Base-by-base conservation (phyloP, 2,329 filamentous ascomycete species). In the Cadophora malorum region DNA sequence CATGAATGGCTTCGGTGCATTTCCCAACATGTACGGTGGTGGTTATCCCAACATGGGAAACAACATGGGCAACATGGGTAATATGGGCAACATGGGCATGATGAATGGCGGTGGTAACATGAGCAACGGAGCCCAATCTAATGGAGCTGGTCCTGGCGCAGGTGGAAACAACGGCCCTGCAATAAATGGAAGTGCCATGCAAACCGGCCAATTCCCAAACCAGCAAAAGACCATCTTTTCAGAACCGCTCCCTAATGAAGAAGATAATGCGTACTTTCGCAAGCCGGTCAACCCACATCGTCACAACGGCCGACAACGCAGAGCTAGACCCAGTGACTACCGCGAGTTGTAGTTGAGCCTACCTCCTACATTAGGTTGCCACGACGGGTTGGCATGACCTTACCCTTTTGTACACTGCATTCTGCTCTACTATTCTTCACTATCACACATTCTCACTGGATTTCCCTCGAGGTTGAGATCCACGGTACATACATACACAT, bases 221-320 rank as follows among this genome's bases (percentile, higher is more conserved):
- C 87, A 89, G 74, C 86, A 88, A 74, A 79, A 78, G 71, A 78
- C 76, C 0, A 62, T 77, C 35, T 78, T 86, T 74, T 81, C 82
- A 41, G 83, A 83, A 21, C 83, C 84, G 14, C 81, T 83, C 68
- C 85, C 85, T 1, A 89, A 86, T 67, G 88, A 88, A 71, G 93
- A 96, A 66, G 94, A 97, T 67, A 93, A 94, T 69, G 92, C 96
- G 7, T 99, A 99, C 81, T 96, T 98, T 79, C 88, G 96, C 67
- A 95, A 97, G 79, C 96, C 96, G 0, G 92, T 98, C 70, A 99
- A 99, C 78, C 95, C 94, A 2, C 92, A 97, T 77, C 88, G 96
- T 62, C 92, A 96, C 77, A 91, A 94, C 79, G 93, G 94, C 76
- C 88, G 91, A 75, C 90, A 93, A 75, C 88, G 91, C 72, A 86